Base-by-base conservation (phyloP, 169 alveolate species). In the Plasmodium cynomolgi region DNA sequence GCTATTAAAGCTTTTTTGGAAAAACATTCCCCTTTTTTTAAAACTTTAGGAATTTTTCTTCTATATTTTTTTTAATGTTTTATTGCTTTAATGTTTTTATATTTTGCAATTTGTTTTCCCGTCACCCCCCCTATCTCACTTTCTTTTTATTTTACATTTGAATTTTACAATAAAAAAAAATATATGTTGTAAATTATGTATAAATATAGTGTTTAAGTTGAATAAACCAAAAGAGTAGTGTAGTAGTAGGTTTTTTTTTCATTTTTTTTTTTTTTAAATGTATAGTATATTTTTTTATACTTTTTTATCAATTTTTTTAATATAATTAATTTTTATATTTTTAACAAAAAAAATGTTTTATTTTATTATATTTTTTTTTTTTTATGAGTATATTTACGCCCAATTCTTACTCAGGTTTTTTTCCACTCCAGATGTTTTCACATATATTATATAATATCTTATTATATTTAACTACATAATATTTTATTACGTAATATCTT, bases 71-170 rank as follows among this genome's bases (percentile, higher is more conserved):
- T 72, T 72, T 31, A 15, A 33, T 33, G 41, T 72, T 29, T 20
- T 34, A 75, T 15, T 75, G 37, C 44, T 75, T 75, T 33, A 75
- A 34, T 75, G 17, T 75, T 75, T 75, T 75, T 39, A 75, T 75
- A 34, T 75, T 75, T 75, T 75, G 29, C 44, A 75, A 34, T 75
- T 75, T 75, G 58, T 34, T 75, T 75, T 75, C 1, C 44, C 23
- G 0, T 23, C 44, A 75, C 44, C 17, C 23, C 44, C 29, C 13
- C 54, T 31, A 31, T 75, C 29, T 75, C 23, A 0, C 44, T 75
- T 75, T 75, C 44, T 75, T 75, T 33, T 75, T 13, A n/a, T 33
- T 13, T 75, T 75, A 75, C 56, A 34, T 75, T 75, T 33, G 56
- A 33, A 33, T 39, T 33, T 33, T 11, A 34, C 33, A 17, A 33